Conservation (phyloP, 768 basidiomycete genomes). For the Mycena filopes region DNA sequence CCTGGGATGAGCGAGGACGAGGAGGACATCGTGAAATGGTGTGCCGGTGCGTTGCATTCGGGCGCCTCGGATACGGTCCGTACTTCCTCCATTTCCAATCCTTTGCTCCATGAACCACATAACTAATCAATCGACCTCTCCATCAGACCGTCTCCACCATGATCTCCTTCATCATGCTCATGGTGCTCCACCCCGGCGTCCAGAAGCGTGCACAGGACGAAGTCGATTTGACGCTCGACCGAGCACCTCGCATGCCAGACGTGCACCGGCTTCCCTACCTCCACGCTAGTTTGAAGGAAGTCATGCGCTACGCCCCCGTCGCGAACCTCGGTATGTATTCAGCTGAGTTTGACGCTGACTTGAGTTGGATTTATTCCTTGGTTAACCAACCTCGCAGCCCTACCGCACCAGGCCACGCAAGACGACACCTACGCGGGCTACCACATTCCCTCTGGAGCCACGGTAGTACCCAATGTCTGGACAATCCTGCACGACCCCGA, state of each 20-base stretch:
- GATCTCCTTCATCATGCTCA: constrained; percentile 58
- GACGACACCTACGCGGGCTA: constrained; percentile 60
- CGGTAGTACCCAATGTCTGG: constrained; percentile 61
- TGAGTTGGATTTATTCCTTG: no score
- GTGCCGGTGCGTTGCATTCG: constrained; percentile 61
- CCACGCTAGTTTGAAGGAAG: constrained; percentile 51
- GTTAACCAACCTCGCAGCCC: constrained; percentile 38
- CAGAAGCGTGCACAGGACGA: constrained; percentile 53
- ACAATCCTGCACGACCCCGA: constrained; percentile 54
- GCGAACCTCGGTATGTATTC: constrained; percentile 49
- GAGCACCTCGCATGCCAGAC: constrained; percentile 45
- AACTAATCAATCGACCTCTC: constrained; percentile 10
- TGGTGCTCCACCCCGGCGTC: constrained; percentile 56
- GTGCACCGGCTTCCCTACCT: constrained; percentile 46
- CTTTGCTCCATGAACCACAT: background rate
- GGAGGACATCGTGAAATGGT: constrained; percentile 61
- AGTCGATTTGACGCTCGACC: constrained; percentile 50
- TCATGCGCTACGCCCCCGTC: constrained; percentile 52
- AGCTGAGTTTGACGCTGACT: no score
- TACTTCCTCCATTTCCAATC: no score
- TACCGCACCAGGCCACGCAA: constrained; percentile 53
- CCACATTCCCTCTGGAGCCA: constrained; percentile 56
- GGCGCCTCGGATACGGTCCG: constrained; percentile 58
- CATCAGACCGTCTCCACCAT: constrained; percentile 59
- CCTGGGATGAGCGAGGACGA: constrained; percentile 44